These are phyloP conservation scores for Entomortierella parvispora DNA, from an alignment of 192 early-diverging fungal species.

Conservation along the genomic window DNA sequence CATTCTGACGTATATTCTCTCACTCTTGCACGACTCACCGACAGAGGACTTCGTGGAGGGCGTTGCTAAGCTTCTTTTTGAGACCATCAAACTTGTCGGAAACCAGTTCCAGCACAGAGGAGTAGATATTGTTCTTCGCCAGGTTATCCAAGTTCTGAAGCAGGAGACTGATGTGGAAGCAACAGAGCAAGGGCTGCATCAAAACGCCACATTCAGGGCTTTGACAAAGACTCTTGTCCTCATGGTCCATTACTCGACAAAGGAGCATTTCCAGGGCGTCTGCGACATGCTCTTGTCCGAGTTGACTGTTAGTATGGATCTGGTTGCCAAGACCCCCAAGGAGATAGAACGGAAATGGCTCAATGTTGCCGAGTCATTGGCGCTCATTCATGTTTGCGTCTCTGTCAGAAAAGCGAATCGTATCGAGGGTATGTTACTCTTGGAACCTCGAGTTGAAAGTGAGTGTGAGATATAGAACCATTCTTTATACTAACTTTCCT, in stretches of 20 bases:
- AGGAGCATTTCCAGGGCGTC: conserved; percentile 59
- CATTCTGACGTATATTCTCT: conserved; percentile 72
- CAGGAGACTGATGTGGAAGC: conserved; percentile 38
- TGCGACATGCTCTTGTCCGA: conserved; percentile 53
- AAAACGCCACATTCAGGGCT: conserved; percentile 46
- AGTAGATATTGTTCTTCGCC: conserved; percentile 54
- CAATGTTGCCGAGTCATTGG: conserved; percentile 53
- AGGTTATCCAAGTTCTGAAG: conserved; percentile 47
- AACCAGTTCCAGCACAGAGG: conserved; percentile 62
- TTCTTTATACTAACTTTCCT: not conserved
- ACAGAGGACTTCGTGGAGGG: conserved; percentile 74
- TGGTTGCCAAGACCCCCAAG: conserved; percentile 8
- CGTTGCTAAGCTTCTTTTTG: conserved; percentile 82
- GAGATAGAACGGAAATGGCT: conserved; percentile 33
- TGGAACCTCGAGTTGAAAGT: not conserved
- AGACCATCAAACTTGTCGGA: conserved; percentile 78
- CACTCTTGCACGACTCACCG: conserved; percentile 56
- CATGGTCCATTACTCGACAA: conserved; percentile 60
- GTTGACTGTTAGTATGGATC: conserved; percentile 41
- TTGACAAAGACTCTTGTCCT: conserved; percentile 61
- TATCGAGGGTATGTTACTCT: conserved; percentile 55
- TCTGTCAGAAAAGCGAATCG: conserved; percentile 65
- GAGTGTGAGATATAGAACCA: conserved; percentile 2
- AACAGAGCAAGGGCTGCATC: conserved; percentile 29
- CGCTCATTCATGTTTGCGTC: conserved; percentile 56